Conservation (phyloP, 2,329 filamentous ascomycete genomes). For the Ramularia endophylla region DNA sequence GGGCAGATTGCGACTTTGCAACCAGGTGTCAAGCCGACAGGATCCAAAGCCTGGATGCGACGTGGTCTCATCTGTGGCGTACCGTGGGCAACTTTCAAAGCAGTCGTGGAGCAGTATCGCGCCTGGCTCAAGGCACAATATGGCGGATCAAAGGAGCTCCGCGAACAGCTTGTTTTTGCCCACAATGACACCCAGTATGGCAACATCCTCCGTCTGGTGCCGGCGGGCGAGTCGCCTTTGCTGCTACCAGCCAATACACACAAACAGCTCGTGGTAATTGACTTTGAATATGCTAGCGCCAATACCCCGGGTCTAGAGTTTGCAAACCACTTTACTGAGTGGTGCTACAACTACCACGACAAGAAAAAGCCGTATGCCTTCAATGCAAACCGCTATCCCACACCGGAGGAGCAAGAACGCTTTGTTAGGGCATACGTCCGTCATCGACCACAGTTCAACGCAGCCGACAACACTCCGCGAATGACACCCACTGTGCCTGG, state of each 20-base stretch:
- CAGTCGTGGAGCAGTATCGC: constrained; percentile 70
- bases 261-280: constrained; percentile 94
- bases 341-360: constrained; percentile 97
- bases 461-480: constrained; percentile 34
- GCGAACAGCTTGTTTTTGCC: constrained; percentile 79
- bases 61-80: constrained; percentile 78
- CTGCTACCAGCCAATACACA: constrained; percentile 87
- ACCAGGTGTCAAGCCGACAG: constrained; percentile 36
- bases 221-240: constrained; percentile 69
- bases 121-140: constrained; percentile 66
- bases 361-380: constrained; percentile 55
- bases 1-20: constrained; percentile 50
- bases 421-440: constrained; percentile 84
- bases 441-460: constrained; percentile 65
- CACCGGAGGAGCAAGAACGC: constrained; percentile 69
- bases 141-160: constrained; percentile 60
- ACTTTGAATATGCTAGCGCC: constrained; percentile 94
- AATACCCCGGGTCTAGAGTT: constrained; percentile 86
- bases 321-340: constrained; percentile 96
- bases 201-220: constrained; percentile 80
- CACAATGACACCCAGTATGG: constrained; percentile 99
- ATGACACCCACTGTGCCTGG: constrained; percentile 27
- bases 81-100: constrained; percentile 72
- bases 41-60: constrained; percentile 56
- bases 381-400: constrained; percentile 67